Evolutionary conservation across 495 filamentous ascomycete species (phyloP).

Genomic region (Rhypophila decipiens): DNA sequence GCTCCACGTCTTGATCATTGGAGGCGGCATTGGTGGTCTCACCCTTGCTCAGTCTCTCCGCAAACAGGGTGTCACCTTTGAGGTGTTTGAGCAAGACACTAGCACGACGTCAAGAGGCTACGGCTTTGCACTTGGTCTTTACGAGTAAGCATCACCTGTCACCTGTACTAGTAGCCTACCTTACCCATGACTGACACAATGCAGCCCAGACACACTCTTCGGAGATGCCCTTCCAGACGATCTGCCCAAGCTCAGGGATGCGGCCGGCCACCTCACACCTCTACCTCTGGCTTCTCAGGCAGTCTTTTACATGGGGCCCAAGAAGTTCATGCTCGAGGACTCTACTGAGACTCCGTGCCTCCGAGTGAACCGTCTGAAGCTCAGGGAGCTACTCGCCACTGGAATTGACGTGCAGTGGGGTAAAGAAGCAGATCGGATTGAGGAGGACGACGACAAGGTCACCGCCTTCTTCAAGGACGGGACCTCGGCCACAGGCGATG

Average conservation of each 20-base stretch:
- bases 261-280: constrained; percentile 31
- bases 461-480: constrained; percentile 67
- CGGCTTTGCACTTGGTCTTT: constrained; percentile 51
- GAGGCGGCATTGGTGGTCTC: constrained; percentile 30
- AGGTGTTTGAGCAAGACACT: constrained; percentile 44
- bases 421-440: constrained; percentile 20
- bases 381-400: constrained; percentile 27
- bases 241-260: constrained; percentile 5
- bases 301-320: constrained; percentile 14
- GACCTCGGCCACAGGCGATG: constrained; percentile 41
- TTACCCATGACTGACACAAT: constrained; percentile 2
- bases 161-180: background rate
- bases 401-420: constrained; percentile 28
- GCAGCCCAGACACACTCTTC: constrained; percentile 29
- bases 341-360: constrained; percentile 31
- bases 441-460: constrained; percentile 40
- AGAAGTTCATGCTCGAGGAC: constrained; percentile 14
- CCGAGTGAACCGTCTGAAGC: constrained; percentile 36
- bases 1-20: constrained; percentile 21
- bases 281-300: constrained; percentile 43
- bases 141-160: constrained; percentile 38
- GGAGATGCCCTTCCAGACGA: constrained; percentile 17
- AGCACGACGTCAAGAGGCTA: constrained; percentile 28
- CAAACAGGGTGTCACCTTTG: constrained; percentile 44
- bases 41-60: constrained; percentile 37